phyloP scores from a whole-genome alignment of 2,329 filamentous ascomycete species.

The Zymoseptoria crescenta region DNA sequence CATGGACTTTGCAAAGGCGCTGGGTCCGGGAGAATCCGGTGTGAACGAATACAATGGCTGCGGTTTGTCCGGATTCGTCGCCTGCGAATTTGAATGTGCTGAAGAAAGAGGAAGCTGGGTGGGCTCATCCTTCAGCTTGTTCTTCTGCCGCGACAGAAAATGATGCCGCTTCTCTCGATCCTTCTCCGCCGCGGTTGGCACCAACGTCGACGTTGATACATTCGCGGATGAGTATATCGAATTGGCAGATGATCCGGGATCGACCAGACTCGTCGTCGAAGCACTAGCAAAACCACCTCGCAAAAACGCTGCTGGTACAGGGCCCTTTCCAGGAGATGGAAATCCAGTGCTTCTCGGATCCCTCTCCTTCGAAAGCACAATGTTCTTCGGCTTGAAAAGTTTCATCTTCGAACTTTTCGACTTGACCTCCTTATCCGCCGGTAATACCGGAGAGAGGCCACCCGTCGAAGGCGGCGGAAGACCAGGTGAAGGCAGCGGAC shows the following conservation, averaged over 20 bases:
- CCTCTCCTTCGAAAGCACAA: conserved; percentile 60
- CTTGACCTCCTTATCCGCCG: conserved; percentile 51
- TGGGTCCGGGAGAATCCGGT: conserved; percentile 62
- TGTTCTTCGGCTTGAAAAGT: conserved; percentile 70
- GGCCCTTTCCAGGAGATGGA: conserved; percentile 51
- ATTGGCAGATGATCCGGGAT: conserved; percentile 48
- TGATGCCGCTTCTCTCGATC: conserved; percentile 73
- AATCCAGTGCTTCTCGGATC: conserved; percentile 57
- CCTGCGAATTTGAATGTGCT: conserved; percentile 66
- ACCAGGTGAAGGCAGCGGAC: conserved; percentile 41
- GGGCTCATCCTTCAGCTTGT: conserved; percentile 65
- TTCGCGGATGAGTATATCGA: conserved; percentile 70
- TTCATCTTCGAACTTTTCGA: conserved; percentile 70
- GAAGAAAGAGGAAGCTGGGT: conserved; percentile 63
- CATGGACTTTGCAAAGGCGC: conserved; percentile 71
- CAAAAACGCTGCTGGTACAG: conserved; percentile 49
- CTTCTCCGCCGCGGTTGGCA: conserved; percentile 51
- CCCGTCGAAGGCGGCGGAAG: conserved; percentile 10
- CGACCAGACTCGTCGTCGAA: conserved; percentile 62
- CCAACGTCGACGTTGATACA: conserved; percentile 67
- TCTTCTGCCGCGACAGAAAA: conserved; percentile 70
- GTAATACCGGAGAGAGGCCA: conserved; percentile 14
- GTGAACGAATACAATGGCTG: conserved; percentile 75
- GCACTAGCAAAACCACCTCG: conserved; percentile 58
- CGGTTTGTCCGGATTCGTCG: conserved; percentile 66